Evolutionary conservation across 192 early-diverging fungal species (phyloP).

Genomic region (Chytriomyces sp.): DNA sequence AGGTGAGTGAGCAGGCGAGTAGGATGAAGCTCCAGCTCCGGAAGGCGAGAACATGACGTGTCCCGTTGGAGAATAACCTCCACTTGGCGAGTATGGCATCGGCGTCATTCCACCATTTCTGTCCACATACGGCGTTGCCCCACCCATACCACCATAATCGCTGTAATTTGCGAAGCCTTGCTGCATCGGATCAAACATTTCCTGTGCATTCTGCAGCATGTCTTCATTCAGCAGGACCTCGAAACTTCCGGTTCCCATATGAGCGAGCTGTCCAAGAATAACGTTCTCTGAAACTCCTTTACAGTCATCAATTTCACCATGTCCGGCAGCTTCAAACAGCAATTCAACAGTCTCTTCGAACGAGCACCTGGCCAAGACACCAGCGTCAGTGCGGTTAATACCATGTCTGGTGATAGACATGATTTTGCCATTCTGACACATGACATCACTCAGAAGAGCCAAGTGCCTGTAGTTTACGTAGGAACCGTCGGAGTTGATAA

Average conservation of each 20-base stretch:
- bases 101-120: slow-evolving; percentile 33
- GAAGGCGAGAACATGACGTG: slow-evolving; percentile 42
- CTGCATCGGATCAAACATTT: slow-evolving; percentile 23
- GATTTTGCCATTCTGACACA: slow-evolving; percentile 90
- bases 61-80: slow-evolving; percentile 80
- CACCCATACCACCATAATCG: slow-evolving; percentile 17
- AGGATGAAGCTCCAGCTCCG: slow-evolving; percentile 72
- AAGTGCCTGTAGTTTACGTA: slow-evolving; percentile 99
- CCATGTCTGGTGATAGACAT: slow-evolving; percentile 99
- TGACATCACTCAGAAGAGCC: slow-evolving; percentile 92
- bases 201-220: slow-evolving; percentile 73
- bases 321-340: slow-evolving; percentile 91
- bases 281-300: slow-evolving; percentile 97
- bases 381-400: slow-evolving; percentile 95
- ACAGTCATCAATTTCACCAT: slow-evolving; percentile 92
- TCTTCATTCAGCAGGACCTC: slow-evolving; percentile 94
- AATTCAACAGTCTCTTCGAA: slow-evolving; percentile 99
- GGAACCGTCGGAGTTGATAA: slow-evolving; percentile 94
- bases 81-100: slow-evolving; percentile 43
- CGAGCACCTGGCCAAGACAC: slow-evolving; percentile 91
- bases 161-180: slow-evolving; percentile 1
- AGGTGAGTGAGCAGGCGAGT: slow-evolving; percentile 60
- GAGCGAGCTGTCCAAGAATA: slow-evolving; percentile 95
- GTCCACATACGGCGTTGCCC: slow-evolving; percentile 77
- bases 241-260: slow-evolving; percentile 92